Conservation (phyloP, 1,284 basidiomycete species). For the Inonotus hispidus region DNA sequence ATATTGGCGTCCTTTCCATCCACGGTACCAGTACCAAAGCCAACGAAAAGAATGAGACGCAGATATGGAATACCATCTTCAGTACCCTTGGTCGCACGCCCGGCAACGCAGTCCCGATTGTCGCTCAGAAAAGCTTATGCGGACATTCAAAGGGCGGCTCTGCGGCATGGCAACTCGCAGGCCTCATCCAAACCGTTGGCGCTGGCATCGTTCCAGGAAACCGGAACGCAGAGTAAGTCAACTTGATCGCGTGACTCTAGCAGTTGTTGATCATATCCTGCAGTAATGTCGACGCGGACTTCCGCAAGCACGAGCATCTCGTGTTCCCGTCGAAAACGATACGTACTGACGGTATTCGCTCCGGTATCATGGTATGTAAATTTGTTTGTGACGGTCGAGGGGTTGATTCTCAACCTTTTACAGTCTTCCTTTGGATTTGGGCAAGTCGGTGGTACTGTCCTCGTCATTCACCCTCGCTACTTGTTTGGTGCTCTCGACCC, state of each 20-base stretch:
- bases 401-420: constrained; percentile 19
- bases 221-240: constrained; percentile 85
- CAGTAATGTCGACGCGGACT: constrained; percentile 89
- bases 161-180: constrained; percentile 96
- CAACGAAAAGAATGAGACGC: constrained; percentile 98
- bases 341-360: constrained; percentile 87
- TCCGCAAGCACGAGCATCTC: constrained; percentile 86
- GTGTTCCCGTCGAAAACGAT: constrained; percentile 98
- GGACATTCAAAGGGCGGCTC: constrained; percentile 97
- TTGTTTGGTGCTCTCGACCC: constrained; percentile 81
- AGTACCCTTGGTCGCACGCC: constrained; percentile 81
- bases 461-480: constrained; percentile 89
- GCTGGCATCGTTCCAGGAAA: constrained; percentile 95
- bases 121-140: constrained; percentile 95
- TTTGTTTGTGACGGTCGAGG: constrained; percentile 13
- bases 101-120: constrained; percentile 93
- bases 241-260: neutral
- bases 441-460: constrained; percentile 92
- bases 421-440: constrained; percentile 98
- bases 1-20: constrained; percentile 85
- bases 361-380: constrained; percentile 72
- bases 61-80: constrained; percentile 95
- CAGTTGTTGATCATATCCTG: constrained; percentile 23
- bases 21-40: constrained; percentile 96
- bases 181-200: constrained; percentile 83